Conservation (phyloP, 768 basidiomycete species). For the Lactarius deliciosus region DNA sequence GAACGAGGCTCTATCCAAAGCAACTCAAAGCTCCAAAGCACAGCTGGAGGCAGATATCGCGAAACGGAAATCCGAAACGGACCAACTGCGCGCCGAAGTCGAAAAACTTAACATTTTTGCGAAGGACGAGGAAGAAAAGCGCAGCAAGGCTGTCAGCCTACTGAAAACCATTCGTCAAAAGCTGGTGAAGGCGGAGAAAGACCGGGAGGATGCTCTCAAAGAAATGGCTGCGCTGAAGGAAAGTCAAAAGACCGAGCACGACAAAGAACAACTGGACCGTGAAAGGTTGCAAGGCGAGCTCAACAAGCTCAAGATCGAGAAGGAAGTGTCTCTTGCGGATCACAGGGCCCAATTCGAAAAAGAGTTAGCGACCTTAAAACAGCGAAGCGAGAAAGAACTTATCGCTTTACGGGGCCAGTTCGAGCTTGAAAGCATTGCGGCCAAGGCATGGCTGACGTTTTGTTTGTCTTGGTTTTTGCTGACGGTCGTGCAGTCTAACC, state of each 20-base stretch:
- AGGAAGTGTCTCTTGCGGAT: slow-evolving; percentile 58
- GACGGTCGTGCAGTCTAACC: slow-evolving; percentile 49
- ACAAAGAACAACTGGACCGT: slow-evolving; percentile 47
- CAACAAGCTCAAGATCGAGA: slow-evolving; percentile 57
- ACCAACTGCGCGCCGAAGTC: slow-evolving; percentile 61
- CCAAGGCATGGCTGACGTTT: slow-evolving; percentile 55
- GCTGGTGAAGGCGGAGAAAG: slow-evolving; percentile 94
- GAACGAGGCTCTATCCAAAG: slow-evolving; percentile 66
- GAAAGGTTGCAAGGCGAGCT: slow-evolving; percentile 61
- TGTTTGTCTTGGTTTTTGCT: slow-evolving; percentile 15
- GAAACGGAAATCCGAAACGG: slow-evolving; percentile 55
- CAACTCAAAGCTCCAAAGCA: slow-evolving; percentile 49
- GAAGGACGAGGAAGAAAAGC: slow-evolving; percentile 97
- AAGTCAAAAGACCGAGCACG: slow-evolving; percentile 49
- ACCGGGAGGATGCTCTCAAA: slow-evolving; percentile 73
- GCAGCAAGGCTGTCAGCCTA: slow-evolving; percentile 87
- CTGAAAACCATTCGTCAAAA: slow-evolving; percentile 96
- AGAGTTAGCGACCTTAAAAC: slow-evolving; percentile 59
- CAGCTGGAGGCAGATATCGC: slow-evolving; percentile 50
- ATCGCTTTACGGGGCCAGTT: slow-evolving; percentile 62
- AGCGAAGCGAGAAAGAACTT: slow-evolving; percentile 75
- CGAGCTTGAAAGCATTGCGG: slow-evolving; percentile 71
- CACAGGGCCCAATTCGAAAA: slow-evolving; percentile 70
- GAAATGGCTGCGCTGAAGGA: slow-evolving; percentile 57
- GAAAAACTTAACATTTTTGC: slow-evolving; percentile 57